Conservation (phyloP, 441 rosid genomes). For the Populus hybrid region DNA sequence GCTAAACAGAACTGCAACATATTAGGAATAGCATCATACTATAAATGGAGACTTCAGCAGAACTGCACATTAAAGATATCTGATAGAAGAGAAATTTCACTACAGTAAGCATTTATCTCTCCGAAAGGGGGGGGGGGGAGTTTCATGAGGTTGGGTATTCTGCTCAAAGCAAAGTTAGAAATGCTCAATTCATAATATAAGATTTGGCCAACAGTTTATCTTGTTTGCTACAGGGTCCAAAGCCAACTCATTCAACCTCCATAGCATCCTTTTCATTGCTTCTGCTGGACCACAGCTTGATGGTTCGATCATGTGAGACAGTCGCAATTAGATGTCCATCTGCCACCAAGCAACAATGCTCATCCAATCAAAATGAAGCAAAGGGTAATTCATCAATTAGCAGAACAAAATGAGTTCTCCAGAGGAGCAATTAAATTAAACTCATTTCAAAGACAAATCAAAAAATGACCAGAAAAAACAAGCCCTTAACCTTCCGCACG, state of each 20-base stretch:
- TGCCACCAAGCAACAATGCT: slow-evolving; percentile 17
- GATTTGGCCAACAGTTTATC: not conserved
- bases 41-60: not conserved
- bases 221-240: not conserved
- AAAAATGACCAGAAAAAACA: not conserved
- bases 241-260: slow-evolving; percentile 28
- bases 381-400: not conserved
- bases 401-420: not conserved
- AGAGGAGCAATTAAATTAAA: not conserved
- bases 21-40: not conserved
- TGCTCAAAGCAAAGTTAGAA: not conserved
- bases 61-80: not conserved
- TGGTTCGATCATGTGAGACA: slow-evolving; percentile 56
- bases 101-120: not conserved
- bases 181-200: not conserved
- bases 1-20: not conserved
- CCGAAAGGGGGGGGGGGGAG: too few relatives aligned
- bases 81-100: not conserved
- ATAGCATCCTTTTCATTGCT: slow-evolving; percentile 26
- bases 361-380: not conserved
- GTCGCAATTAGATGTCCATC: slow-evolving; percentile 48
- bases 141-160: not conserved
- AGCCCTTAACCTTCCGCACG: not conserved
- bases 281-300: slow-evolving; percentile 54
- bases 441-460: not conserved